phyloP scores from a whole-genome alignment of 805 yeast species.

The Wickerhamiella brachini region DNA sequence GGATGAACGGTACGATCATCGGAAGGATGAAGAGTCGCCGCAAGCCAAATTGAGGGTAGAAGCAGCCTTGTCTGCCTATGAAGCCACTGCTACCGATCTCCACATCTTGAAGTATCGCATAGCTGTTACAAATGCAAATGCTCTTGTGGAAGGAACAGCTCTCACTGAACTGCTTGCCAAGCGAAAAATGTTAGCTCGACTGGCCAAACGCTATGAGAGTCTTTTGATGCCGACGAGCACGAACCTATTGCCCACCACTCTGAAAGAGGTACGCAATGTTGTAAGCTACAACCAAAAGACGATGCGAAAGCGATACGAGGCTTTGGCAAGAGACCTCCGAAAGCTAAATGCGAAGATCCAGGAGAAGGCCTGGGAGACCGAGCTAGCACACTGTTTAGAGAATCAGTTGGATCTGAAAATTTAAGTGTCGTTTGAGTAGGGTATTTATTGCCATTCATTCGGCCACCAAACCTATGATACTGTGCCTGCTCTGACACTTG shows the following conservation, averaged over 20 bases:
- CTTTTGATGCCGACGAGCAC: neutral
- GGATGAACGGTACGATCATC: too few species aligned
- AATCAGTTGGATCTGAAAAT: neutral
- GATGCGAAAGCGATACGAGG: neutral
- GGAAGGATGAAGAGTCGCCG: too few species aligned
- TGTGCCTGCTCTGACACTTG: too few species aligned
- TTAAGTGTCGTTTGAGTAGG: too few species aligned
- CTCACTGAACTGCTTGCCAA: neutral
- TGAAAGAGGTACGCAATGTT: neutral
- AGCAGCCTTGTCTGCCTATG: neutral
- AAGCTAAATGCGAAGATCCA: neutral
- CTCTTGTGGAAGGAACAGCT: neutral
- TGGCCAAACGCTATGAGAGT: neutral
- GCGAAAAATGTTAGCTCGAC: neutral
- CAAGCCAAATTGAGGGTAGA: neutral
- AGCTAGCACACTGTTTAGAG: too few species aligned
- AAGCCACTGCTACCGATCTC: neutral
- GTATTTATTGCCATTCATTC: too few species aligned
- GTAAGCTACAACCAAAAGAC: neutral
- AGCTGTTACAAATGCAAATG: neutral
- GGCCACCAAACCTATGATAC: too few species aligned
- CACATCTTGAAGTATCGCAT: neutral
- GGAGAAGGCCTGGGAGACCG: neutral
- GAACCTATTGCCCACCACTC: neutral
- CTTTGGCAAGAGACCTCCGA: neutral